These are phyloP conservation scores for Fraxinus sp. DNA, from an alignment of 305 asterid genomes.

Conservation along the genomic window DNA sequence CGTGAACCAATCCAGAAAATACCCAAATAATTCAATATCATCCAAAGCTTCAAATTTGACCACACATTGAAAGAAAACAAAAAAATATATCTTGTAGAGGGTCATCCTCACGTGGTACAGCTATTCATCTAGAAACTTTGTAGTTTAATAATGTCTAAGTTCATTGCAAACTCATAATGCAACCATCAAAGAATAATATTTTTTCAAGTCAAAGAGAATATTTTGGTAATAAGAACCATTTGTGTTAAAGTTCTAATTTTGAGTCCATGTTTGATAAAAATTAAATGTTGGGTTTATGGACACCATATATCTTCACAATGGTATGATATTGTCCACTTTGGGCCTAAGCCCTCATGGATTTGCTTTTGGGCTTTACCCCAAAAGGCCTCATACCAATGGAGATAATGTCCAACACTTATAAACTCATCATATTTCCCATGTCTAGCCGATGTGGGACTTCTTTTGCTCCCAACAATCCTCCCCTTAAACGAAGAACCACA, in stretches of 20 bases:
- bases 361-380: no score
- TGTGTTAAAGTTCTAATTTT: neutral
- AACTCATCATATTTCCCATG: no score
- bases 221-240: neutral
- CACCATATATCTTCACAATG: no score
- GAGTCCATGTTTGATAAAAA: no score
- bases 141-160: constrained; percentile 30
- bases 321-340: no score
- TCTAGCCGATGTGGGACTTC: no score
- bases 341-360: no score
- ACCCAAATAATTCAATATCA: neutral
- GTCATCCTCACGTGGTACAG: constrained; percentile 35
- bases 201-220: neutral
- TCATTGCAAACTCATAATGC: constrained; percentile 21
- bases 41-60: neutral
- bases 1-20: constrained; percentile 1
- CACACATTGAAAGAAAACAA: neutral
- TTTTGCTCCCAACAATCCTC: no score
- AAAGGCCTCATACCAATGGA: no score
- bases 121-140: constrained; percentile 33
- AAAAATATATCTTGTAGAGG: neutral
- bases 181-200: constrained; percentile 31
- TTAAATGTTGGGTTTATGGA: no score
- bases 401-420: no score
- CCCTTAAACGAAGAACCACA: no score